Conservation (phyloP, 2,329 filamentous ascomycete genomes). For the Harringtonia lauricola region DNA sequence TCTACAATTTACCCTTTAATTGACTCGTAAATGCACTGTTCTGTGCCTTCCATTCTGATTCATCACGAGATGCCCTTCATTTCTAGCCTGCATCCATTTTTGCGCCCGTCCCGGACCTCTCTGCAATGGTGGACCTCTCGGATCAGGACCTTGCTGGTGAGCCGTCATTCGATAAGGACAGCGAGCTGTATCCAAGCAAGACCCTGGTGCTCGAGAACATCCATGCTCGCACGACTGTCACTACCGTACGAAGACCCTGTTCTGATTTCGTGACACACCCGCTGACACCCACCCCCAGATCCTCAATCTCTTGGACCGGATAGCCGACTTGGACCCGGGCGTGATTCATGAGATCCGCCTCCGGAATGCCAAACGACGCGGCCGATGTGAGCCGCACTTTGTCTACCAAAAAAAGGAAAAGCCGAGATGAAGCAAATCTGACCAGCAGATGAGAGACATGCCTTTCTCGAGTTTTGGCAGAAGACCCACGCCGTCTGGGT, state of each 20-base stretch:
- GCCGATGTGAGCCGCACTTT: neutral
- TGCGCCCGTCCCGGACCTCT: no score
- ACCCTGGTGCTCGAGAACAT: neutral
- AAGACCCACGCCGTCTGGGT: neutral
- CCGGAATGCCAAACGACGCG: neutral
- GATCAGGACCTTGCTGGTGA: no score
- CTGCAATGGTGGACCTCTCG: no score
- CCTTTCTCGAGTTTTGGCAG: constrained; percentile 1
- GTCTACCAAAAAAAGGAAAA: no score
- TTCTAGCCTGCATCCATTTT: no score
- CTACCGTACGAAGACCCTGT: neutral
- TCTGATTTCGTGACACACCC: neutral
- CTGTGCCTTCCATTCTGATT: no score
- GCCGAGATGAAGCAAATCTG: no score
- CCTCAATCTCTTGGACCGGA: neutral
- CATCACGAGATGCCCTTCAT: no score
- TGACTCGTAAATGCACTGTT: no score
- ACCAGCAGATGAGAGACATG: neutral
- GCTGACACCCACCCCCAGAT: neutral
- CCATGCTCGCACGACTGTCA: neutral
- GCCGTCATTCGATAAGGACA: no score
- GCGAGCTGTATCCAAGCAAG: neutral
- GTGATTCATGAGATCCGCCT: neutral
- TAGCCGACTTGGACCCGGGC: neutral
- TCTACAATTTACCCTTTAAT: no score